Evolutionary conservation across 768 basidiomycete species (phyloP).

Genomic region (Coprinopsis marcescibilis): DNA sequence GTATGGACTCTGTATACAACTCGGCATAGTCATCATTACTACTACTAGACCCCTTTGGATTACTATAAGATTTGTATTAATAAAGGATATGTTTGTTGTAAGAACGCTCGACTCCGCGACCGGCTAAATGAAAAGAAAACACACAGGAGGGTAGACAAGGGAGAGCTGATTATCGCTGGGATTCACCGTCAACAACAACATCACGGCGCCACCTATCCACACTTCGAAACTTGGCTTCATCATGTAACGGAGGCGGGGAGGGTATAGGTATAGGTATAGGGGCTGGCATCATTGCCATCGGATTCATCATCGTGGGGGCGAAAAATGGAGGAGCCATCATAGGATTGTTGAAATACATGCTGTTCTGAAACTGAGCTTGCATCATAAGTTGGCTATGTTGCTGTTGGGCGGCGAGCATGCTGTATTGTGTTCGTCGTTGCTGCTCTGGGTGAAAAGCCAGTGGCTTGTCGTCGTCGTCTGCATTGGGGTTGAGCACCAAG

Average conservation of each 20-base stretch:
- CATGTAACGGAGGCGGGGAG: slow-evolving; percentile 60
- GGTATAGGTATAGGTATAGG: slow-evolving; percentile 46
- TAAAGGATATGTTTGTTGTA: slow-evolving; percentile 1
- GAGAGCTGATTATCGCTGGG: slow-evolving; percentile 3
- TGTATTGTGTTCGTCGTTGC: slow-evolving; percentile 67
- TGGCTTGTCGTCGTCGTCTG: slow-evolving; percentile 65
- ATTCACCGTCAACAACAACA: slow-evolving; percentile 65
- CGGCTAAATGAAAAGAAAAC: not conserved
- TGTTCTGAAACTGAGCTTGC: slow-evolving; percentile 71
- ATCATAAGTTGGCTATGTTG: slow-evolving; percentile 47
- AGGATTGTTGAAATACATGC: slow-evolving; percentile 63
- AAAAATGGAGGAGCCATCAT: slow-evolving; percentile 73
- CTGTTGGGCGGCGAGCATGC: slow-evolving; percentile 42
- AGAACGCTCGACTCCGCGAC: not conserved
- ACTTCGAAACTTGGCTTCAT: slow-evolving; percentile 58
- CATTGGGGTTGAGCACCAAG: slow-evolving; percentile 22
- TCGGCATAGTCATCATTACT: not conserved
- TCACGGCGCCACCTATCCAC: slow-evolving; percentile 82
- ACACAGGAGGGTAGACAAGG: too few relatives aligned
- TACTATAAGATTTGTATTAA: slow-evolving; percentile 4
- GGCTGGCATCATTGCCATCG: slow-evolving; percentile 39
- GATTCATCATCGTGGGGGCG: slow-evolving; percentile 42
- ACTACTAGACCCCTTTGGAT: not conserved
- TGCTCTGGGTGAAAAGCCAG: slow-evolving; percentile 75
- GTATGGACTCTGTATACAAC: not conserved